These are phyloP conservation scores for Bimuria novae-zelandiae DNA, from an alignment of 2,329 filamentous ascomycete species.

Conservation along the genomic window DNA sequence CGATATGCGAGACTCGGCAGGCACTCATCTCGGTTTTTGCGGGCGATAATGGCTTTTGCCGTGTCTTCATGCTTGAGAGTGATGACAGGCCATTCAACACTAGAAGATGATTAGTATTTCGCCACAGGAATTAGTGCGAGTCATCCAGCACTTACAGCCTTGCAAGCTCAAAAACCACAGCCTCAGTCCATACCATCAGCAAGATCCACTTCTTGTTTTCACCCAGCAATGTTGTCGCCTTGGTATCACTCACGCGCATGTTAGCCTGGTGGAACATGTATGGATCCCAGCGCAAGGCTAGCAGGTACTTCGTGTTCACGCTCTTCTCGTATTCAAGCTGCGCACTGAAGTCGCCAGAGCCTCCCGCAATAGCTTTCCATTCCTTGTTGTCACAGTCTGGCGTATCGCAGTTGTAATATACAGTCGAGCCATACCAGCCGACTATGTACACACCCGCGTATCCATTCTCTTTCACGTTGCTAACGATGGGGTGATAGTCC, in stretches of 20 bases:
- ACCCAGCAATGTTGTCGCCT: constrained; percentile 52
- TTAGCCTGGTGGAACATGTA: constrained; percentile 68
- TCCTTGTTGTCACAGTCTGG: constrained; percentile 58
- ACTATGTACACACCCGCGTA: constrained; percentile 60
- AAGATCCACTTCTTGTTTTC: constrained; percentile 53
- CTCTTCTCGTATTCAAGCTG: constrained; percentile 56
- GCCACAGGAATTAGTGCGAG: no score
- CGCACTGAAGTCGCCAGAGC: constrained; percentile 54
- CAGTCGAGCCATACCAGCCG: constrained; percentile 61
- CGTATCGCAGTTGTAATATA: constrained; percentile 66
- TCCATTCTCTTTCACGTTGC: constrained; percentile 55
- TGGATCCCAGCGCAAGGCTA: constrained; percentile 57
- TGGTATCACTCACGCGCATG: constrained; percentile 52
- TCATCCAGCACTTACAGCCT: constrained; percentile 51
- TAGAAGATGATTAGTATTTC: no score
- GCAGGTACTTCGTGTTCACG: constrained; percentile 59
- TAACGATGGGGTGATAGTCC: constrained; percentile 58
- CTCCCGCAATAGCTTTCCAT: constrained; percentile 61
- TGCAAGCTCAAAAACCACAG: constrained; percentile 56
- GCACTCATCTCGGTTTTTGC: constrained; percentile 58
- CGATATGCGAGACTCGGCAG: constrained; percentile 53
- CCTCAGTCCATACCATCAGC: constrained; percentile 61
- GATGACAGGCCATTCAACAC: constrained; percentile 54
- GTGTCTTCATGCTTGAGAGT: constrained; percentile 60
- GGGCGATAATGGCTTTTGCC: constrained; percentile 54